These are phyloP conservation scores for Zelonia costaricensis DNA, from an alignment of 208 protist species.

Conservation along the genomic window DNA sequence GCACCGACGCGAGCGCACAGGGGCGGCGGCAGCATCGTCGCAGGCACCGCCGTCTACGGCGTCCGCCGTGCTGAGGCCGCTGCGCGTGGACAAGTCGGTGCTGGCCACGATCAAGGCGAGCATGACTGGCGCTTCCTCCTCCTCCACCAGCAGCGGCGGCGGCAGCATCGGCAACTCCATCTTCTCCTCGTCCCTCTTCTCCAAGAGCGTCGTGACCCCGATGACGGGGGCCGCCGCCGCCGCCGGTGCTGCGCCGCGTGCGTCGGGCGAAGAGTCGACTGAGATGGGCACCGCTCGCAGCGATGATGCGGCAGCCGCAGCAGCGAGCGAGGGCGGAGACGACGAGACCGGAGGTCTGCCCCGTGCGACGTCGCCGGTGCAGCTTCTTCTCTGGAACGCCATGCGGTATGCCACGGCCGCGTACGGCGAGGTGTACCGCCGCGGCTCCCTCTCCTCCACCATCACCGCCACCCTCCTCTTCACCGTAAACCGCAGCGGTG, in stretches of 20 bases:
- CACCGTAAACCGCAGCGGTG: constrained; percentile 32
- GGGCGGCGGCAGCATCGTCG: neutral
- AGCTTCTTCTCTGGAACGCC: constrained; percentile 38
- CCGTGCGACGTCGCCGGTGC: constrained; percentile 29
- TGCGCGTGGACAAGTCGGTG: neutral
- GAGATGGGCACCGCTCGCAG: neutral
- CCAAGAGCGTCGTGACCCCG: no score
- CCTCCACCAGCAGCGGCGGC: no score
- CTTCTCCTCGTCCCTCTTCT: neutral
- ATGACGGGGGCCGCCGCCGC: neutral
- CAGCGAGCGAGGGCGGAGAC: neutral
- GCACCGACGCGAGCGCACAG: neutral
- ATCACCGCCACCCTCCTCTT: constrained; percentile 33
- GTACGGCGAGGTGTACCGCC: constrained; percentile 59
- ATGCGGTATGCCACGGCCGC: constrained; percentile 66
- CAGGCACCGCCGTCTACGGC: neutral
- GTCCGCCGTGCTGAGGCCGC: neutral
- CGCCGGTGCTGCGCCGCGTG: neutral
- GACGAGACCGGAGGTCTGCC: neutral
- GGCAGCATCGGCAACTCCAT: constrained; percentile 10
- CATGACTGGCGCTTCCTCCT: no score
- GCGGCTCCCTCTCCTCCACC: constrained; percentile 44
- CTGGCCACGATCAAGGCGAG: neutral
- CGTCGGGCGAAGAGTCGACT: neutral
- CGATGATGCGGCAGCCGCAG: neutral